Evolutionary conservation across 352 stramenopile genomes (phyloP).

Genomic region (Globisporangium cystogenes): DNA sequence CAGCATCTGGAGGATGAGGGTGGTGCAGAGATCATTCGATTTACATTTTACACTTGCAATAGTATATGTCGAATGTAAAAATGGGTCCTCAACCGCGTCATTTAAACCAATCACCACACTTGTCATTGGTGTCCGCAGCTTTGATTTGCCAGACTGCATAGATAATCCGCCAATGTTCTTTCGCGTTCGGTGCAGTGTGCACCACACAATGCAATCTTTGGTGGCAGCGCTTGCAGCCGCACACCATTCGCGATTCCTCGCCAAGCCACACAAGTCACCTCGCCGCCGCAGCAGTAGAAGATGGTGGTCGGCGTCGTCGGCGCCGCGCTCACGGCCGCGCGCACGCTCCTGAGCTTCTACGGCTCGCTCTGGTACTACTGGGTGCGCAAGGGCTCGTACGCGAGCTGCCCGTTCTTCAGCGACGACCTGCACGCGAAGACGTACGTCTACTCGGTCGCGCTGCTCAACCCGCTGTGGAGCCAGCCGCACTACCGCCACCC

Average conservation of each 20-base stretch:
- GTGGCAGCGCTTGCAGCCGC: not conserved
- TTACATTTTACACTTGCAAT: too few species aligned
- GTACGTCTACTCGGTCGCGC: slow-evolving; percentile 94
- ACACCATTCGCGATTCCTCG: slow-evolving; percentile 7
- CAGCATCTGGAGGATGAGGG: too few species aligned
- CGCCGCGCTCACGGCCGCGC: slow-evolving; percentile 18
- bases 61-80: too few species aligned
- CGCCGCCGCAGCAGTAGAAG: not conserved
- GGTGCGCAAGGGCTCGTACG: slow-evolving; percentile 65
- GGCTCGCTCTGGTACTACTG: slow-evolving; percentile 76
- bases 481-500: slow-evolving; percentile 96
- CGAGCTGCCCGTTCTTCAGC: slow-evolving; percentile 72
- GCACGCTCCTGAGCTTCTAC: slow-evolving; percentile 70
- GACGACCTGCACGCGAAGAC: slow-evolving; percentile 84
- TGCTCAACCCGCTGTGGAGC: slow-evolving; percentile 93
- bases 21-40: too few species aligned
- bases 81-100: too few species aligned
- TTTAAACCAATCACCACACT: too few species aligned
- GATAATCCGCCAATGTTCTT: too few species aligned
- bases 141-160: too few species aligned
- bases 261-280: slow-evolving; percentile 5
- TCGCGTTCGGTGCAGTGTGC: too few species aligned
- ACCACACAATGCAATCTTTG: too few species aligned
- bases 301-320: slow-evolving; percentile 30
- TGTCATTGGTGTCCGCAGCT: too few species aligned